These are phyloP conservation scores for Nigrospora sphaerica DNA, from an alignment of 2,329 filamentous ascomycete genomes.

Conservation along the genomic window DNA sequence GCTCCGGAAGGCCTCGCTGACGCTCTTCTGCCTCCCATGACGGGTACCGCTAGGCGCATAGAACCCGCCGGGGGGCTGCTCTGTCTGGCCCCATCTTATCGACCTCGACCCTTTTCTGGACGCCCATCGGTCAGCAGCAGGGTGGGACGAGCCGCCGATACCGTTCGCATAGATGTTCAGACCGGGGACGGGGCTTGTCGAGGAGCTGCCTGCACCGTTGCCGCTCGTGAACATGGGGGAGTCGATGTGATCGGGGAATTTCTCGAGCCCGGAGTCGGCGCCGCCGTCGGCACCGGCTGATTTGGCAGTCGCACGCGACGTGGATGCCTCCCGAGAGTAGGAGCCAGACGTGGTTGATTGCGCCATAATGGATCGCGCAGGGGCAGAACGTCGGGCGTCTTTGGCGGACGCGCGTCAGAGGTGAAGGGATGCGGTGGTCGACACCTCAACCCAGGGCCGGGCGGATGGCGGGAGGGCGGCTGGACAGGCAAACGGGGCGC, in stretches of 20 bases:
- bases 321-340: constrained; percentile 20
- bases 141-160: constrained; percentile 18
- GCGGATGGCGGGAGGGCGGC: no score
- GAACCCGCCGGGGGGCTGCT: constrained; percentile 15
- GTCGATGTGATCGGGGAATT: constrained; percentile 26
- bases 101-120: constrained; percentile 20
- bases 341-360: constrained; percentile 23
- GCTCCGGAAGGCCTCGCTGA: constrained; percentile 78
- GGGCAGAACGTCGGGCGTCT: not conserved
- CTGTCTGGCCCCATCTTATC: constrained; percentile 19
- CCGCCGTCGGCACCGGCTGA: constrained; percentile 16
- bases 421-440: no score
- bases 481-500: no score
- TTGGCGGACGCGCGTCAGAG: not conserved
- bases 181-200: constrained; percentile 8
- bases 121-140: constrained; percentile 22
- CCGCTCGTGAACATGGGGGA: constrained; percentile 20
- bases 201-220: constrained; percentile 15
- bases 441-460: no score
- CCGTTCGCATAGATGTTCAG: constrained; percentile 22
- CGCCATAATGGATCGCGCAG: constrained; percentile 16
- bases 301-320: constrained; percentile 20
- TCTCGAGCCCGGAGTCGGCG: constrained; percentile 21
- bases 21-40: constrained; percentile 74
- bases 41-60: constrained; percentile 30